Evolutionary conservation across 352 stramenopile species (phyloP).

Genomic region (Phytophthora fragariae): DNA sequence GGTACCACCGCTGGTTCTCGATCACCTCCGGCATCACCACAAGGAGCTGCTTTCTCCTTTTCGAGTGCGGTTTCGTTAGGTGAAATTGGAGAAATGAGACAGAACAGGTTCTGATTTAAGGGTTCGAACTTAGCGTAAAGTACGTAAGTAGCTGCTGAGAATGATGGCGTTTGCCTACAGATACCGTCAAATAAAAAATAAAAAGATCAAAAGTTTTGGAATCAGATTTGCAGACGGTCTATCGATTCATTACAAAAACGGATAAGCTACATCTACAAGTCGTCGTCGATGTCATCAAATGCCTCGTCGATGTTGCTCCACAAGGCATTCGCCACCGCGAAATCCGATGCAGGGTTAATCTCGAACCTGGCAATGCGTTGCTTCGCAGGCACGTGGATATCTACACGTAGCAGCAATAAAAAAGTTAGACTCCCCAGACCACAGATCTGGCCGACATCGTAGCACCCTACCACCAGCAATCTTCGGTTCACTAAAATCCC

Average conservation of each 20-base stretch:
- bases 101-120: constrained; percentile 9
- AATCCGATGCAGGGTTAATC: constrained; percentile 60
- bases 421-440: neutral
- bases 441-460: neutral
- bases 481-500: constrained; percentile 63
- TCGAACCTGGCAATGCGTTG: constrained; percentile 69
- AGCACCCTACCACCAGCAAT: constrained; percentile 52
- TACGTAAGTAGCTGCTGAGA: neutral
- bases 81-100: constrained; percentile 21
- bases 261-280: constrained; percentile 39
- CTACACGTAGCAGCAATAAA: constrained; percentile 25
- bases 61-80: constrained; percentile 16
- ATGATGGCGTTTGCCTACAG: neutral
- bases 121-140: too few species aligned
- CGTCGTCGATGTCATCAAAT: constrained; percentile 65
- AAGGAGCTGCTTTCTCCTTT: constrained; percentile 1
- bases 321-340: constrained; percentile 64
- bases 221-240: neutral
- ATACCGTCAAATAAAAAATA: too few species aligned
- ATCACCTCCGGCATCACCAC: constrained; percentile 70
- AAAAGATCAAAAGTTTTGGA: neutral
- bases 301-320: constrained; percentile 78
- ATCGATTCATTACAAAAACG: neutral
- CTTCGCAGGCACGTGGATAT: constrained; percentile 70
- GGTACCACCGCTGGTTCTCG: constrained; percentile 90